Evolutionary conservation across 2,329 filamentous ascomycete genomes (phyloP).

Genomic region (Aspergillus pseudoglaucus): DNA sequence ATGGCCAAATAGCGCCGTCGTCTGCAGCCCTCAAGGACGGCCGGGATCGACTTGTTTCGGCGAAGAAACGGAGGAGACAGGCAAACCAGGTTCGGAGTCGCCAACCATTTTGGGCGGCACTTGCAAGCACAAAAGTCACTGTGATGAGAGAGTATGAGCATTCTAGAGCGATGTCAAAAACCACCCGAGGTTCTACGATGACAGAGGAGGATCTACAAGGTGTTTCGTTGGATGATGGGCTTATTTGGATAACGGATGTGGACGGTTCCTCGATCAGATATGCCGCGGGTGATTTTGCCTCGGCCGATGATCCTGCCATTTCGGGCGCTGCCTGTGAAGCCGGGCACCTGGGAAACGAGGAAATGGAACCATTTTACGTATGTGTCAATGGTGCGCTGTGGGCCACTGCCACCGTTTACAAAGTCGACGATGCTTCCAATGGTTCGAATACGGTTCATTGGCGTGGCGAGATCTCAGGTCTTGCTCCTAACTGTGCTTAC

Average conservation of each 20-base stretch:
- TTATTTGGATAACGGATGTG: conserved; percentile 43
- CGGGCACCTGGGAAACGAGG: conserved; percentile 19
- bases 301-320: conserved; percentile 26
- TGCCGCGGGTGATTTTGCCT: conserved; percentile 37
- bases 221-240: conserved; percentile 35
- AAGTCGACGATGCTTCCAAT: conserved; percentile 38
- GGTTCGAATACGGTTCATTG: conserved; percentile 45
- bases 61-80: conserved; percentile 83
- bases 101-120: conserved; percentile 88
- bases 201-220: conserved; percentile 39
- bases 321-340: conserved; percentile 21
- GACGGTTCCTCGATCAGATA: conserved; percentile 43
- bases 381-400: conserved; percentile 60
- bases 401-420: conserved; percentile 54
- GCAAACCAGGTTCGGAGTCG: conserved; percentile 83
- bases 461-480: conserved; percentile 58
- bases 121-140: conserved; percentile 93
- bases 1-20: conserved; percentile 46
- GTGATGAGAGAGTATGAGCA: conserved; percentile 88
- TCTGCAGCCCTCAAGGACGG: conserved; percentile 44
- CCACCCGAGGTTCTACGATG: conserved; percentile 31
- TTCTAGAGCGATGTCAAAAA: conserved; percentile 49
- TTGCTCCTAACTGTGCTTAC: conserved; percentile 59
- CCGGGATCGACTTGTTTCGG: conserved; percentile 54
- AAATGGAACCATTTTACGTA: conserved; percentile 56